phyloP scores from a whole-genome alignment of 768 basidiomycete genomes.

The Dentipellis sp. region DNA sequence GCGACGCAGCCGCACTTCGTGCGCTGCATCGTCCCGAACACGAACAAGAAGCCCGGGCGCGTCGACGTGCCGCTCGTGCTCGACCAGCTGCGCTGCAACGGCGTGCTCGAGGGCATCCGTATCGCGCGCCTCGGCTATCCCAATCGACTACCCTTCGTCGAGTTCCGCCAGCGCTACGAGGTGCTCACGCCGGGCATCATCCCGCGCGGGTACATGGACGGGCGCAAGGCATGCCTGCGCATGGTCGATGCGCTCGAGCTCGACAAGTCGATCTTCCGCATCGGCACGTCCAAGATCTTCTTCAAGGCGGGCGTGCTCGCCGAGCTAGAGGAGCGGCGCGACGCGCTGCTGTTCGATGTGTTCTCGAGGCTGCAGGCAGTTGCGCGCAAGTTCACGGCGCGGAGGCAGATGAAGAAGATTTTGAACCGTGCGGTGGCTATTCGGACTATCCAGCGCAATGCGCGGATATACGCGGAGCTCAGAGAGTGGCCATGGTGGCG shows the following conservation, averaged over 20 bases:
- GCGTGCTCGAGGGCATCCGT: conserved; percentile 97
- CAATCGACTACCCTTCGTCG: conserved; percentile 92
- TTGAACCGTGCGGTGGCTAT: conserved; percentile 88
- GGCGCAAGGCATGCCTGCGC: conserved; percentile 83
- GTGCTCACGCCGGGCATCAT: conserved; percentile 90
- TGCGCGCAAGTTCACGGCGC: conserved; percentile 76
- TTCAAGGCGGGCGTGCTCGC: conserved; percentile 98
- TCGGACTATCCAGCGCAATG: conserved; percentile 90
- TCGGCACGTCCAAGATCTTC: conserved; percentile 96
- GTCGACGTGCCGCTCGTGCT: conserved; percentile 92
- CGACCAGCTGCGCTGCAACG: conserved; percentile 95
- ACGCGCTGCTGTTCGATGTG: conserved; percentile 78
- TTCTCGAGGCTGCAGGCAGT: conserved; percentile 85
- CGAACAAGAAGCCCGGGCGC: conserved; percentile 80
- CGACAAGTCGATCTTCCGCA: conserved; percentile 75
- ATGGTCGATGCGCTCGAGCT: conserved; percentile 89
- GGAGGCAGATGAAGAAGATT: conserved; percentile 90
- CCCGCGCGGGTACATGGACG: conserved; percentile 95
- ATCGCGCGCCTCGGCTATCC: conserved; percentile 97
- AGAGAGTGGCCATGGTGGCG: conserved; percentile 99
- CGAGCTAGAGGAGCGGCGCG: conserved; percentile 88
- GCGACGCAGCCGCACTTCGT: conserved; percentile 98
- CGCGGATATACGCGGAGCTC: conserved; percentile 81
- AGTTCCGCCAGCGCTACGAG: conserved; percentile 96
- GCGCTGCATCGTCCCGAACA: conserved; percentile 94